Evolutionary conservation across 2,329 filamentous ascomycete species (phyloP).

Genomic region (Neofusicoccum sp.): DNA sequence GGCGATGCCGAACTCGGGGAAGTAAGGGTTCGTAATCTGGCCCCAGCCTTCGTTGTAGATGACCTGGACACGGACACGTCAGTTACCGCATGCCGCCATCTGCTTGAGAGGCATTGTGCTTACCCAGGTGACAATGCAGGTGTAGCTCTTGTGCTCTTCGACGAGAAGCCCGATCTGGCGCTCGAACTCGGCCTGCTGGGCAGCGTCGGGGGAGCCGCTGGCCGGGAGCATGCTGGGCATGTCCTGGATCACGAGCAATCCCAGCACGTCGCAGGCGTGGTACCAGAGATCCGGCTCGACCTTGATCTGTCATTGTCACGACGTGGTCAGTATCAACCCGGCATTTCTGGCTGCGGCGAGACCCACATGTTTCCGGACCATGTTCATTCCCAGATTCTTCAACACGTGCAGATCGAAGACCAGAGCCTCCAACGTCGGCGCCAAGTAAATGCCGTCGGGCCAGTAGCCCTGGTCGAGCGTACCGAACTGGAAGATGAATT

Average conservation of each 20-base stretch:
- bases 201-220: slow-evolving; percentile 41
- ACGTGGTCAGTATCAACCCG: neutral
- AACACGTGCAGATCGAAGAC: slow-evolving; percentile 65
- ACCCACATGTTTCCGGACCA: slow-evolving; percentile 69
- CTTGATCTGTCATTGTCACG: slow-evolving; percentile 58
- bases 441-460: slow-evolving; percentile 69
- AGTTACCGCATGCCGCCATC: neutral
- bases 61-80: slow-evolving; percentile 42
- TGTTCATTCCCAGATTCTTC: slow-evolving; percentile 70
- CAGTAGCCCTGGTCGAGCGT: slow-evolving; percentile 72
- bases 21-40: slow-evolving; percentile 53
- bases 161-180: slow-evolving; percentile 65
- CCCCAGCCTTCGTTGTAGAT: slow-evolving; percentile 77
- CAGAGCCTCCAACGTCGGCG: slow-evolving; percentile 69
- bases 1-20: slow-evolving; percentile 61
- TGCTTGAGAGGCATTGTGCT: slow-evolving; percentile 21
- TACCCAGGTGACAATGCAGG: slow-evolving; percentile 67
- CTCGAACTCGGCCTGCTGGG: slow-evolving; percentile 65
- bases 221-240: slow-evolving; percentile 63
- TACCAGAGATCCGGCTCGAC: slow-evolving; percentile 70
- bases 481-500: slow-evolving; percentile 69
- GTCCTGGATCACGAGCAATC: slow-evolving; percentile 69
- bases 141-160: slow-evolving; percentile 65
- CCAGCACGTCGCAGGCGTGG: slow-evolving; percentile 66
- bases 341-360: neutral